These are phyloP conservation scores for Diaporthe eres DNA, from an alignment of 2,329 filamentous ascomycete genomes.

Conservation along the genomic window DNA sequence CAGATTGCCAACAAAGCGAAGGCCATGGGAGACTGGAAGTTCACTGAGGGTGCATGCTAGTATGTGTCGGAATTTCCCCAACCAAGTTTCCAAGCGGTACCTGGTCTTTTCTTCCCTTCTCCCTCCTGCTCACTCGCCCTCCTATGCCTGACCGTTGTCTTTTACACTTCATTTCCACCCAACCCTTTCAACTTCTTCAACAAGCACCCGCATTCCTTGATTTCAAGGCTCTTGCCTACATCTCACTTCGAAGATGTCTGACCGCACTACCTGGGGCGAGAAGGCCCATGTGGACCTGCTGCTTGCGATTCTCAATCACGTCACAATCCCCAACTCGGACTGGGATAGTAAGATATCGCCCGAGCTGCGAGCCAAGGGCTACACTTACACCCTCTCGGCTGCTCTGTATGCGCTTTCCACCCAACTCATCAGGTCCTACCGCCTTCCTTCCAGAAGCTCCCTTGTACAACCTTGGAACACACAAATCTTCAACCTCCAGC, in stretches of 20 bases:
- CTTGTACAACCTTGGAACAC: not conserved
- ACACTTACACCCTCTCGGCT: conserved; percentile 57
- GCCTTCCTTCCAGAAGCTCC: too few relatives aligned
- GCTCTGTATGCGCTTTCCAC: conserved; percentile 53
- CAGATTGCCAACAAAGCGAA: conserved; percentile 45
- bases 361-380: conserved; percentile 50
- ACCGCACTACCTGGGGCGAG: conserved; percentile 30
- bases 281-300: conserved; percentile 50
- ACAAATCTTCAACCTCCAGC: not conserved
- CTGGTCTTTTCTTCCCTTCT: not conserved
- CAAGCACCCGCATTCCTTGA: conserved; percentile 40
- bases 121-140: not conserved
- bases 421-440: not conserved
- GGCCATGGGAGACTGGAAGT: conserved; percentile 44
- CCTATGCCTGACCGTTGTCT: not conserved
- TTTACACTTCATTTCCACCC: not conserved
- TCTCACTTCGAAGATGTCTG: conserved; percentile 6
- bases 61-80: conserved; percentile 3
- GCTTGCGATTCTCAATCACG: conserved; percentile 52
- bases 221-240: not conserved
- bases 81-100: not conserved
- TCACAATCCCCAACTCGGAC: conserved; percentile 40
- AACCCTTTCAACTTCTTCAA: not conserved
- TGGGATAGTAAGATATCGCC: conserved; percentile 46
- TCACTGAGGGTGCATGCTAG: conserved; percentile 47